These are phyloP conservation scores for Agrocybe chaxingu DNA, from an alignment of 768 basidiomycete species.

Conservation along the genomic window DNA sequence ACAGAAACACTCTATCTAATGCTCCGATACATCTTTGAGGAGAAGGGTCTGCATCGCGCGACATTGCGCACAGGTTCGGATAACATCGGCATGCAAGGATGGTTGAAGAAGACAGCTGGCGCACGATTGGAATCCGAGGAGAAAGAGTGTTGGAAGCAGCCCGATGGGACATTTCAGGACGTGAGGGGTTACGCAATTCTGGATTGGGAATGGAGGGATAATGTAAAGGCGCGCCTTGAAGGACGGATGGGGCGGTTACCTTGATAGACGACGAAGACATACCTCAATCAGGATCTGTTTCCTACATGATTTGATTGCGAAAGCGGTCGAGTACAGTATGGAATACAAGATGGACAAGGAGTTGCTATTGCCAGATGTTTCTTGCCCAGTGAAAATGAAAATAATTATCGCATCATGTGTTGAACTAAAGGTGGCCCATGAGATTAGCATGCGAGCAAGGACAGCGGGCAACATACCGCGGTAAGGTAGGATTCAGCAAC, in stretches of 20 bases:
- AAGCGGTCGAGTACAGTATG: conserved; percentile 8
- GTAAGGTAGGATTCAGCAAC: conserved; percentile 96
- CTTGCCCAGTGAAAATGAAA: conserved; percentile 4
- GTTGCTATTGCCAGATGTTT: conserved; percentile 7
- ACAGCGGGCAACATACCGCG: conserved; percentile 53
- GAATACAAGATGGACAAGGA: conserved; percentile 1
- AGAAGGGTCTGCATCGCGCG: conserved; percentile 36
- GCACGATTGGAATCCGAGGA: conserved; percentile 34
- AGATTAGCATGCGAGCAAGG: background rate
- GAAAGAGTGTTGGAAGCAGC: conserved; percentile 39
- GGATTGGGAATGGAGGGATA: conserved; percentile 37
- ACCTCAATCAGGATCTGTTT: background rate
- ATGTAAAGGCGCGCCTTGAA: conserved; percentile 30
- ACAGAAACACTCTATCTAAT: conserved; percentile 42
- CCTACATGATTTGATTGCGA: conserved; percentile 2
- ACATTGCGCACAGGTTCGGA: conserved; percentile 38
- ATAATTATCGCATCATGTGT: conserved; percentile 23
- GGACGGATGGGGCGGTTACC: conserved; percentile 14
- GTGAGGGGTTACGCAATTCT: conserved; percentile 40
- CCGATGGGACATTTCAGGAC: conserved; percentile 32
- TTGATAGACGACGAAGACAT: background rate
- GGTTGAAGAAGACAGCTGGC: conserved; percentile 40
- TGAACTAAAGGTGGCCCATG: conserved; percentile 27
- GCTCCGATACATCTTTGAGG: conserved; percentile 39
- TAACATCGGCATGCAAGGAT: conserved; percentile 42